phyloP scores from a whole-genome alignment of 345 rosid genomes.

The Brassica incana region DNA sequence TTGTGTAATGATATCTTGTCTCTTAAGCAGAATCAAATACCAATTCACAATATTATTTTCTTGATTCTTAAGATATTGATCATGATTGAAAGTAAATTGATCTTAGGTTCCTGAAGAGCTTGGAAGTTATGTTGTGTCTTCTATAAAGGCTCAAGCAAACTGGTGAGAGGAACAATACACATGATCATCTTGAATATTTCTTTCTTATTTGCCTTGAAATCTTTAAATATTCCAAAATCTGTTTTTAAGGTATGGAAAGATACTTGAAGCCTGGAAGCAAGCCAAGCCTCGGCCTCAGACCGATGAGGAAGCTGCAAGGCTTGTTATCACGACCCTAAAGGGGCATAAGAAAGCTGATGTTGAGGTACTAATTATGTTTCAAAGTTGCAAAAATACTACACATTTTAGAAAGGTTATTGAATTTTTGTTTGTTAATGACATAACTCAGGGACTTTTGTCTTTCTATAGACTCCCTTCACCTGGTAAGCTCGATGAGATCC shows the following conservation, averaged over 20 bases:
- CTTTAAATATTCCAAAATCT: constrained; percentile 16
- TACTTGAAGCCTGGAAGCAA: constrained; percentile 78
- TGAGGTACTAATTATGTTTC: constrained; percentile 53
- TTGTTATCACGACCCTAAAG: constrained; percentile 58
- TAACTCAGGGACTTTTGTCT: constrained; percentile 64
- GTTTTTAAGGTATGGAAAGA: constrained; percentile 70
- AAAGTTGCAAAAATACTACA: neutral
- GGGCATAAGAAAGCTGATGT: constrained; percentile 77
- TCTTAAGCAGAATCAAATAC: constrained; percentile 12
- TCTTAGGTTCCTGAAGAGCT: constrained; percentile 77
- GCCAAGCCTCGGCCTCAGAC: constrained; percentile 69
- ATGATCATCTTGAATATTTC: neutral
- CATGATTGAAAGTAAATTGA: neutral
- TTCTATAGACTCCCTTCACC: constrained; percentile 81
- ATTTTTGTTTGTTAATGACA: neutral
- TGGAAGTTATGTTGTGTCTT: constrained; percentile 64
- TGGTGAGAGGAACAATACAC: constrained; percentile 51
- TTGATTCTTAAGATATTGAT: neutral
- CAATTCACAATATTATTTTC: neutral
- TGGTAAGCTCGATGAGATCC: constrained; percentile 36
- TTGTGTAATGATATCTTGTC: neutral
- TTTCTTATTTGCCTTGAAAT: neutral
- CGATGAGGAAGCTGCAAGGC: constrained; percentile 67
- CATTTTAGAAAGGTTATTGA: neutral
- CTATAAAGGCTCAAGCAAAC: constrained; percentile 83